Base-by-base conservation (phyloP, 768 basidiomycete genomes). In the Leccinum subtestaceum region DNA sequence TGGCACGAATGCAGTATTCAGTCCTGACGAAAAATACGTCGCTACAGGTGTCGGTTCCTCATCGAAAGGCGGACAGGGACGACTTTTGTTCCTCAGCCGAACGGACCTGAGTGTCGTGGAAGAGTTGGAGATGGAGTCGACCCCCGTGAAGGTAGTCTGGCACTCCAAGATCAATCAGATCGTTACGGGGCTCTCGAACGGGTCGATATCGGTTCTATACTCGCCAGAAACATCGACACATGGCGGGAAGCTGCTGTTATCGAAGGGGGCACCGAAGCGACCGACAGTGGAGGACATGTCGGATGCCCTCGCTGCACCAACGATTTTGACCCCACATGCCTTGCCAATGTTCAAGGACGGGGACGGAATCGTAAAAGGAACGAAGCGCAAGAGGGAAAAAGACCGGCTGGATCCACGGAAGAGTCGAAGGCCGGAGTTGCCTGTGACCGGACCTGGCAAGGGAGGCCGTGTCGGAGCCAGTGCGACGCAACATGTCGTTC, bases 141-240 rank as follows among this genome's bases (percentile, higher is more conserved):
- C 87, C 36, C 94, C 97, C 10, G 91, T 99, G 57, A 90, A 88
- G 68, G 91, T 98, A 2, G 75, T 82, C 27, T 99, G 97, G 97
- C 97, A 98, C 77, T 85, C 92, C 6, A 93, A 91, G 75, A 98
- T 99, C 80, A 99, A 99, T 78, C 72, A 98, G 90, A 91, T 99
- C 67, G 78, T 98, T 59, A 81, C 91, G 40, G 91, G 94, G 3
- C 80, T 95, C 49, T 89, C 97, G 15, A 91, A 86, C 61, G 97
- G 97, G 21, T 82, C 88, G 63, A 86, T 98, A 65, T 84, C 86
- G 59, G 93, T 97, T 52, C 79, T 98, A 47, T 98, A 99, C 76
- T 98, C 96, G 43, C 94, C 97, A 17, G 77, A 80, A 55, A 88
- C 89, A 15, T 98, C 97, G 45, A 77, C 89, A 61, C 93, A 97